Evolutionary conservation across 768 basidiomycete species (phyloP).

Genomic region (Coprinopsis sp.): DNA sequence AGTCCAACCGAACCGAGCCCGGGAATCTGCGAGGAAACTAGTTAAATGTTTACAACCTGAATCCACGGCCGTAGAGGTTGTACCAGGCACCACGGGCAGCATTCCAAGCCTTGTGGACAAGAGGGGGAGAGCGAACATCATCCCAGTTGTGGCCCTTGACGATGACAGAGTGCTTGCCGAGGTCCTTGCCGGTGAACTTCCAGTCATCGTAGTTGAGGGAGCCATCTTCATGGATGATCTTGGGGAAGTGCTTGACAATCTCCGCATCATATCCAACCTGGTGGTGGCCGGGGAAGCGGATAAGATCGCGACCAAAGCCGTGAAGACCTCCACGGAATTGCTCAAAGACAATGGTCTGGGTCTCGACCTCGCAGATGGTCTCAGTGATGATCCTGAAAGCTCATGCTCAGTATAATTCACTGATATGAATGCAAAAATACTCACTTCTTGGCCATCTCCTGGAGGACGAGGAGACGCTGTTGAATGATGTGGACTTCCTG

Average conservation of each 20-base stretch:
- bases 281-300: constrained; percentile 22
- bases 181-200: constrained; percentile 28
- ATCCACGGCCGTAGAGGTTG: too few relatives aligned
- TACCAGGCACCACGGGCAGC: too few relatives aligned
- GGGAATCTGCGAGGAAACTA: too few relatives aligned
- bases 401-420: background rate
- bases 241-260: constrained; percentile 25
- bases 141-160: constrained; percentile 39
- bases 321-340: constrained; percentile 28
- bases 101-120: too few relatives aligned
- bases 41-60: too few relatives aligned
- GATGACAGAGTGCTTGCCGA: constrained; percentile 32
- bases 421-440: background rate
- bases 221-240: constrained; percentile 26
- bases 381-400: constrained; percentile 26
- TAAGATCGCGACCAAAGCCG: constrained; percentile 27
- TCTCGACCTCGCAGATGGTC: constrained; percentile 33
- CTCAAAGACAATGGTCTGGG: constrained; percentile 32
- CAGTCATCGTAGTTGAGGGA: constrained; percentile 25
- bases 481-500: constrained; percentile 26
- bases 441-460: constrained; percentile 36
- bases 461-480: constrained; percentile 39
- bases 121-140: constrained; percentile 16
- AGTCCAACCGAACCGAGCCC: too few relatives aligned
- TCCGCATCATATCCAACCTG: constrained; percentile 30